Conservation (phyloP, 306 rosid species). For the Glycine tomentella region DNA sequence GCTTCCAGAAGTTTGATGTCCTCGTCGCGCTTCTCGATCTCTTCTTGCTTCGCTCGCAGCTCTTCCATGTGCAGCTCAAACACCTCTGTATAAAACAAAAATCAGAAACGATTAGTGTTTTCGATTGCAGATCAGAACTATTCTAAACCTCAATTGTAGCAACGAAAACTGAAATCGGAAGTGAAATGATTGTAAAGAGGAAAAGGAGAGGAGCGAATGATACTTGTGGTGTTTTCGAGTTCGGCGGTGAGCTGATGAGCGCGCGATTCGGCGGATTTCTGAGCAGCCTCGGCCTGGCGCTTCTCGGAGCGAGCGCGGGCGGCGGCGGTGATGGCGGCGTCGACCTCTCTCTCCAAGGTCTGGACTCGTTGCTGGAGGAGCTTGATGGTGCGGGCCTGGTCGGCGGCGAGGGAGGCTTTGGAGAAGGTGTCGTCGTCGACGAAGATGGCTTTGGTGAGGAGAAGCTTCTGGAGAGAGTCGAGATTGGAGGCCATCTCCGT, state of each 20-base stretch:
- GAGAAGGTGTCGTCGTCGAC: constrained; percentile 86
- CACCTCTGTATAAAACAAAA: constrained; percentile 63
- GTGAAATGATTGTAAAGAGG: too few relatives aligned
- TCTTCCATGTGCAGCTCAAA: constrained; percentile 97
- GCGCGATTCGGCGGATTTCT: constrained; percentile 80
- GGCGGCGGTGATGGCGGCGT: constrained; percentile 90
- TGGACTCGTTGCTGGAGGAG: constrained; percentile 79
- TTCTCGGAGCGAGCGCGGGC: constrained; percentile 91
- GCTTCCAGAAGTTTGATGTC: constrained; percentile 90
- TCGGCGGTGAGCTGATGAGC: constrained; percentile 80
- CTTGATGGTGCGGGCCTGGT: constrained; percentile 90
- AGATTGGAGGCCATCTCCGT: constrained; percentile 84
- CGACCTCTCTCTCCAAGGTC: constrained; percentile 88
- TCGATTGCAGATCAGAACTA: constrained; percentile 21
- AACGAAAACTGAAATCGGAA: too few relatives aligned
- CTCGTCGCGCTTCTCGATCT: constrained; percentile 79
- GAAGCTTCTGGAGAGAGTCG: constrained; percentile 84
- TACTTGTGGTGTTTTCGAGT: constrained; percentile 98
- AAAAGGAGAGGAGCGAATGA: background rate
- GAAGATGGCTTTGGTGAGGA: constrained; percentile 86
- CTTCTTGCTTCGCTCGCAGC: constrained; percentile 82
- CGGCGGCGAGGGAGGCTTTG: constrained; percentile 87
- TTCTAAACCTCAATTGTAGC: background rate
- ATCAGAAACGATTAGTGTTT: constrained; percentile 13
- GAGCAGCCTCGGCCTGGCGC: constrained; percentile 87